Conservation (phyloP, 371 early-diverging fungal genomes). For the Rhizopus sp. region DNA sequence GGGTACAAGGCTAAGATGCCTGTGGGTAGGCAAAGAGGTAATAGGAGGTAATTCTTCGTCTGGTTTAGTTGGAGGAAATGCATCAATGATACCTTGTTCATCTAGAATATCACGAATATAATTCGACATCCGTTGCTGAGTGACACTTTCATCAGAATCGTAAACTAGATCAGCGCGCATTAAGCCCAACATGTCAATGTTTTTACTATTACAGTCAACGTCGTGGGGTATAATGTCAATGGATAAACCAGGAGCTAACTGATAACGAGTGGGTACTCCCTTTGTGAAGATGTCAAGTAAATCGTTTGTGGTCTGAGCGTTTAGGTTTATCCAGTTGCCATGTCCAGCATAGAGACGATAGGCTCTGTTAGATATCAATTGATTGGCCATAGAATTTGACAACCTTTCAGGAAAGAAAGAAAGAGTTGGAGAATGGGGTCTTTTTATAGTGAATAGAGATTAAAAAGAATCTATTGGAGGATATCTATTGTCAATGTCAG, state of each 20-base stretch:
- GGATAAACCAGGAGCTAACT: slow-evolving; percentile 29
- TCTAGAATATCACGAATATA: slow-evolving; percentile 36
- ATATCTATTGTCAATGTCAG: slow-evolving; percentile 18
- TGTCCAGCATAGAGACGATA: slow-evolving; percentile 47
- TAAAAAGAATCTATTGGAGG: not conserved
- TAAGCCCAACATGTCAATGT: slow-evolving; percentile 39
- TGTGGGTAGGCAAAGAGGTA: slow-evolving; percentile 36
- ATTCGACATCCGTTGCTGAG: slow-evolving; percentile 27
- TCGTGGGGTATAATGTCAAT: slow-evolving; percentile 49
- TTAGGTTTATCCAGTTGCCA: slow-evolving; percentile 47
- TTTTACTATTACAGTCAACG: slow-evolving; percentile 49
- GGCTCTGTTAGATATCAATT: slow-evolving; percentile 6
- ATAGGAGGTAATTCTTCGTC: slow-evolving; percentile 30
- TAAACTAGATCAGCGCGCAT: slow-evolving; percentile 49
- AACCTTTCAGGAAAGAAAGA: slow-evolving; percentile 6
- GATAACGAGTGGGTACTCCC: slow-evolving; percentile 40
- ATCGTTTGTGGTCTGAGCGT: slow-evolving; percentile 35
- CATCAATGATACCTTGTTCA: slow-evolving; percentile 46
- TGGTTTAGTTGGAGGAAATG: slow-evolving; percentile 40
- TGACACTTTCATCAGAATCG: slow-evolving; percentile 19
- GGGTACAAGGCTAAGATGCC: slow-evolving; percentile 46
- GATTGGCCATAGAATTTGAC: not conserved
- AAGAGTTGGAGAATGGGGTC: slow-evolving; percentile 1
- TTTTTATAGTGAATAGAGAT: slow-evolving; percentile 3
- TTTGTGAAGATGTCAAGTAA: slow-evolving; percentile 31